These are phyloP conservation scores for Fagopyrum homotropicum DNA, from an alignment of 148 eudicot genomes.

Conservation along the genomic window DNA sequence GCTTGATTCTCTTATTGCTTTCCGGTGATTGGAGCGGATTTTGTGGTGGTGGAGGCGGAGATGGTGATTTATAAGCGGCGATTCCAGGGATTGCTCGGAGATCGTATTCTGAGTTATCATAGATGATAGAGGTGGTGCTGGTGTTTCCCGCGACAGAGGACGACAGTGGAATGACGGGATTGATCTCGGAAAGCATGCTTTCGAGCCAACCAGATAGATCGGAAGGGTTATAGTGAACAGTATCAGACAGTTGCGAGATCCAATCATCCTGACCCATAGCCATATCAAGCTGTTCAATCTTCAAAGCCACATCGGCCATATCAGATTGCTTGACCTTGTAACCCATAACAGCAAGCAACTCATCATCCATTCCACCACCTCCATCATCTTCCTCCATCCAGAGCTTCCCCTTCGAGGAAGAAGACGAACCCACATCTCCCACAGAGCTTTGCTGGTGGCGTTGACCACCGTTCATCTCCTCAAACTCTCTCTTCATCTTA, in stretches of 20 bases:
- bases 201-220: constrained; percentile 78
- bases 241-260: constrained; percentile 35
- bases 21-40: not conserved
- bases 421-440: not conserved
- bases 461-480: constrained; percentile 16
- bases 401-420: constrained; percentile 30
- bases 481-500: constrained; percentile 39
- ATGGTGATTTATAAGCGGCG: constrained; percentile 31
- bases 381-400: constrained; percentile 25
- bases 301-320: constrained; percentile 72
- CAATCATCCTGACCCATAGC: constrained; percentile 57
- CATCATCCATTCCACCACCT: constrained; percentile 52
- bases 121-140: constrained; percentile 8
- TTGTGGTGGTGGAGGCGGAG: constrained; percentile 17
- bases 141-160: not conserved
- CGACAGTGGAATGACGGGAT: constrained; percentile 2
- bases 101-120: constrained; percentile 50
- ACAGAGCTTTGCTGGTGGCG: constrained; percentile 14
- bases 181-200: constrained; percentile 60
- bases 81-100: constrained; percentile 79
- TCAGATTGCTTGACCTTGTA: constrained; percentile 70
- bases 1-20: constrained; percentile 10
- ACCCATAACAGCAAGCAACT: constrained; percentile 67
- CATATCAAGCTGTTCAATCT: constrained; percentile 64
- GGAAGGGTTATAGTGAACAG: constrained; percentile 78